Evolutionary conservation across 164 flowering plant genomes (phyloP), one percentile per base, ranked within the genome.

Genomic region (Nymphaea colorata): DNA sequence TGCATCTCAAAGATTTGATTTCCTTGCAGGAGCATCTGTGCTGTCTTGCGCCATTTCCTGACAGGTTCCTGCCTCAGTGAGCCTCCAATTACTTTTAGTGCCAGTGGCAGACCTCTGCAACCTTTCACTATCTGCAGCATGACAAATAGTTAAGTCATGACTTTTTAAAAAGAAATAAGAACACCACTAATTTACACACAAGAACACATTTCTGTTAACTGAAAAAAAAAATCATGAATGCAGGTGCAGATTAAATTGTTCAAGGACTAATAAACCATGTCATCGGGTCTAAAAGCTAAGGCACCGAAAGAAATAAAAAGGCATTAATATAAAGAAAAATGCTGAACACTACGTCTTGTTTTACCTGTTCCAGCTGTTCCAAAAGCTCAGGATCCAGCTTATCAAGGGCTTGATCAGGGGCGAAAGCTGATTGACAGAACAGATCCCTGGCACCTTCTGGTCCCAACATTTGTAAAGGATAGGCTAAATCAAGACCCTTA

Each of bases 21-120:
- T 55, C 59, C 59, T 55, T 55, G 72, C 3, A 84, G 77, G 41
- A 91, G 68, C 72, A 85, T 79, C 44, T 72, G 82, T 75, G 72
- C 79, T 44, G 91, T 93, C 62, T 85, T 80, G 11, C 65, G 73
- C 97, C 97, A 91, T 44, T 74, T 81, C 82, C 76, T 78, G 68
- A 81, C 82, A 43, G 83, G 74, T 62, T 82, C 84, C 61, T 71
- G 88, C 36, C 84, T 70, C 10, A 88, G 66, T 59, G 97, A 88
- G 68, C 90, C 83, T 72, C 97, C 97, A 70, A 88, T 83, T 68
- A 90, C 97, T 77, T 88, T 90, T 42, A 90, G 83, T 67, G 94
- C 97, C 72, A 90, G 70, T 0, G 97, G 97, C 10, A 90, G 89
- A 42, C 92, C 85, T 74, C 82, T 82, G 61, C 97, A 90, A 75